phyloP scores from a whole-genome alignment of 2,329 filamentous ascomycete genomes.

The Aspergillus tanneri region DNA sequence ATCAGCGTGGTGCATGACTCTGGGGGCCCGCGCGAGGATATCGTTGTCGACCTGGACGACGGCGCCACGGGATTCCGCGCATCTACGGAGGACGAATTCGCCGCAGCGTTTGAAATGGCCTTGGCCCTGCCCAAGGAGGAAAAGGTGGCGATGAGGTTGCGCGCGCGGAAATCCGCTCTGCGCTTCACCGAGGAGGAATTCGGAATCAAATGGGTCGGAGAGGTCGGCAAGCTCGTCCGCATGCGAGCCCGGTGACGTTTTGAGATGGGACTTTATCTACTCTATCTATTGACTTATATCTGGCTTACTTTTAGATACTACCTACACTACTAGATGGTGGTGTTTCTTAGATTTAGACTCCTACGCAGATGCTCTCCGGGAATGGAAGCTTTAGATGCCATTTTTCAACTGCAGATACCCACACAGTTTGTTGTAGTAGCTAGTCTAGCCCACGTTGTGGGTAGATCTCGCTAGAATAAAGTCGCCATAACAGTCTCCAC shows the following conservation, averaged over 20 bases:
- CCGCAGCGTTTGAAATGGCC: constrained; percentile 74
- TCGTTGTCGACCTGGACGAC: constrained; percentile 78
- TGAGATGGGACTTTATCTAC: too few species aligned
- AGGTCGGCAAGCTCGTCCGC: constrained; percentile 70
- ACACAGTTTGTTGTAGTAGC: too few species aligned
- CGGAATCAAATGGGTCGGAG: constrained; percentile 69
- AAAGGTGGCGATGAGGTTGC: constrained; percentile 68
- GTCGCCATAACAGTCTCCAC: too few species aligned
- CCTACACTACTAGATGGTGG: neutral
- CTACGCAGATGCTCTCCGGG: neutral
- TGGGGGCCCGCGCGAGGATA: constrained; percentile 89
- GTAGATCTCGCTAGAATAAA: too few species aligned
- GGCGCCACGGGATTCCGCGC: constrained; percentile 84
- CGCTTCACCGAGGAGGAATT: constrained; percentile 90
- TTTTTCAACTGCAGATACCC: too few species aligned
- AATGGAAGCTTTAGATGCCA: too few species aligned
- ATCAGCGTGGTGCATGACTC: constrained; percentile 92
- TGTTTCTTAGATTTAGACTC: neutral
- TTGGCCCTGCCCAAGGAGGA: constrained; percentile 62
- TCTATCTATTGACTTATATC: too few species aligned
- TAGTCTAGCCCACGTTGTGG: too few species aligned
- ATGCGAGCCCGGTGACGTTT: constrained; percentile 29
- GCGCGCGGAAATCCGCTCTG: constrained; percentile 74
- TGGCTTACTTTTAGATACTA: too few species aligned
- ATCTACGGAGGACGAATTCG: constrained; percentile 74